Evolutionary conservation across 2,329 filamentous ascomycete species (phyloP).

Genomic region (Malbranchea zuffiana): DNA sequence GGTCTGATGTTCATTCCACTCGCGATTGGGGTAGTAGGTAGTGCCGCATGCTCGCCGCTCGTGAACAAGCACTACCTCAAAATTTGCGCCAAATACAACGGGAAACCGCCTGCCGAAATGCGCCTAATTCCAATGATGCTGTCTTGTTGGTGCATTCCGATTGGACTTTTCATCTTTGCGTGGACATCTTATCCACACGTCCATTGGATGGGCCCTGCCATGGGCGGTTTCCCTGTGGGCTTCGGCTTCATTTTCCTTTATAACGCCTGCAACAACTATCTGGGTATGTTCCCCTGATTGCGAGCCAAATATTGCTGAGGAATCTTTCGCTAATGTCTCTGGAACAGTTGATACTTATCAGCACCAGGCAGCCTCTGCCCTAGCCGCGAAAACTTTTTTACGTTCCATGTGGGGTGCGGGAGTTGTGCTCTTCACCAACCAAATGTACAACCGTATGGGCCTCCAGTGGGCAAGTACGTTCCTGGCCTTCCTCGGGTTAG

Average conservation of each 20-base stretch:
- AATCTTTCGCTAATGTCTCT: neutral
- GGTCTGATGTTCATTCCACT: conserved; percentile 82
- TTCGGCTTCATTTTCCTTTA: conserved; percentile 79
- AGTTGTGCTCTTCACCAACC: conserved; percentile 66
- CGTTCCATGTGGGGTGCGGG: conserved; percentile 70
- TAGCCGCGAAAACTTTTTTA: conserved; percentile 72
- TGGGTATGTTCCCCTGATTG: conserved; percentile 28
- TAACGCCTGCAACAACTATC: conserved; percentile 66
- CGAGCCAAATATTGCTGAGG: neutral
- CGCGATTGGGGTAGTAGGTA: conserved; percentile 60
- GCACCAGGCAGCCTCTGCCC: conserved; percentile 66
- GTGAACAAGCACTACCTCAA: conserved; percentile 74
- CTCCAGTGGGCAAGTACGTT: conserved; percentile 67
- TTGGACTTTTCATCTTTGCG: conserved; percentile 57
- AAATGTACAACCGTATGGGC: conserved; percentile 65
- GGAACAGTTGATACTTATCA: conserved; percentile 51
- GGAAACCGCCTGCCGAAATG: conserved; percentile 63
- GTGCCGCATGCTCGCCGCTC: conserved; percentile 55
- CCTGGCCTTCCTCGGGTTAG: conserved; percentile 61
- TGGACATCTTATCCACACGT: conserved; percentile 57
- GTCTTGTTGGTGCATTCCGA: conserved; percentile 61
- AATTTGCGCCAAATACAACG: conserved; percentile 51
- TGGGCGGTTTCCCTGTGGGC: conserved; percentile 61
- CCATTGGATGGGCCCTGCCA: conserved; percentile 59
- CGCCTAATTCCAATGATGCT: conserved; percentile 75